Evolutionary conservation across 768 basidiomycete genomes (phyloP).

Genomic region (Tricholoma matsutake): DNA sequence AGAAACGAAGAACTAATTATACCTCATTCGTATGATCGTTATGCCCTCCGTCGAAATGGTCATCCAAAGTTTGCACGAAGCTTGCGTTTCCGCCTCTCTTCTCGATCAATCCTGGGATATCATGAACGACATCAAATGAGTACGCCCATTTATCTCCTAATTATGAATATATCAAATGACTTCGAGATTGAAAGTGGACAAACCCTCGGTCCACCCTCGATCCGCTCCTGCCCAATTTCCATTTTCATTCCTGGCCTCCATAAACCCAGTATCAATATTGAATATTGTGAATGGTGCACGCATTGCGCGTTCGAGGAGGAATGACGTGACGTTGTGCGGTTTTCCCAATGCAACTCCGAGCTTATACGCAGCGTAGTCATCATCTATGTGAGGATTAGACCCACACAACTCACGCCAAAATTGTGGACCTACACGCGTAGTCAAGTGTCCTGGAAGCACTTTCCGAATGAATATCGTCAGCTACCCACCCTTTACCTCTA

Average conservation of each 20-base stretch:
- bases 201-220: conserved; percentile 62
- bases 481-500: conserved; percentile 66
- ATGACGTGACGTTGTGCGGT: conserved; percentile 38
- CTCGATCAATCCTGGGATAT: conserved; percentile 60
- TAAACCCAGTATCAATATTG: conserved; percentile 70
- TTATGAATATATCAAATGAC: not conserved
- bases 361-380: conserved; percentile 70
- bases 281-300: conserved; percentile 60
- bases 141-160: conserved; percentile 60
- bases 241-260: conserved; percentile 72
- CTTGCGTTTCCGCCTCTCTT: conserved; percentile 60
- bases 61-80: conserved; percentile 68
- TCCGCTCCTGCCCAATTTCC: conserved; percentile 79
- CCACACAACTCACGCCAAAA: conserved; percentile 48
- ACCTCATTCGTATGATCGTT: conserved; percentile 85
- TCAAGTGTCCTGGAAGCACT: conserved; percentile 75
- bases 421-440: conserved; percentile 59
- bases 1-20: conserved; percentile 6
- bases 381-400: conserved; percentile 42
- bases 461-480: conserved; percentile 75
- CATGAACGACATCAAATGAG: conserved; percentile 78
- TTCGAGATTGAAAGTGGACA: not conserved
- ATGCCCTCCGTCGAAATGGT: conserved; percentile 56
- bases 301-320: conserved; percentile 56
- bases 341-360: conserved; percentile 55